Evolutionary conservation across 2,329 filamentous ascomycete genomes (phyloP), one percentile per base, ranked within the genome.

Genomic region (Venturia oleaginea): DNA sequence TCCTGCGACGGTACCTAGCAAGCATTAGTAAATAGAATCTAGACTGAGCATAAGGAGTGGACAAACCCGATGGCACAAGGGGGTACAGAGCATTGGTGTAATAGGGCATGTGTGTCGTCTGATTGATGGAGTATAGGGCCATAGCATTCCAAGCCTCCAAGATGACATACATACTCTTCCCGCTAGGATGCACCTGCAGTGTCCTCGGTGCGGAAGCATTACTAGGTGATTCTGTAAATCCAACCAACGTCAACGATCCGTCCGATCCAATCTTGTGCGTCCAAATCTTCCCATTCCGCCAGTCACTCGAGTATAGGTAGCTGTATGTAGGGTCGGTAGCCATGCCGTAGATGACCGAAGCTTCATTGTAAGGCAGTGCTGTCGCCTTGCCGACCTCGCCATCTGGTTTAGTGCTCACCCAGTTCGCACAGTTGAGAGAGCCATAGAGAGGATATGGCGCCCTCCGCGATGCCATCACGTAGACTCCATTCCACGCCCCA

Each of bases 101-200:
- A 22, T 91, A 83, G 15, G 91, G 91, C 72, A 90, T 77, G 74
- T 86, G 88, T 4, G 88, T 90, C 57, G 79, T 74, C 65, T 86
- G 84, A 74, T 94, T 88, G 76, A 95, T 86, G 68, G 89, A 82
- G 75, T 94, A 96, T 70, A 92, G 88, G 74, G 86, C 91, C 65
- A 96, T 77, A 61, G 87, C 81, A 78, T 96, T 96, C 64, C 91
- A 90, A 19, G 86, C 88, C 76, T 96, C 91, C 89, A 94, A 95
- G 69, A 96, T 81, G 10, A 84, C 90, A 77, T 95, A 95, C 65
- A 96, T 81, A 75, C 91, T 91, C 66, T 86, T 83, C 24, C 90
- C 90, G 1, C 84, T 84, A 3, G 88, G 87, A 74, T 93, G 89
- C 73, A 95, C 87, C 69, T 90, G 90, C 15, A 95, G 89, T 91